These are phyloP conservation scores for Emergomyces pasteurianus DNA, from an alignment of 2,329 filamentous ascomycete species.

Conservation along the genomic window DNA sequence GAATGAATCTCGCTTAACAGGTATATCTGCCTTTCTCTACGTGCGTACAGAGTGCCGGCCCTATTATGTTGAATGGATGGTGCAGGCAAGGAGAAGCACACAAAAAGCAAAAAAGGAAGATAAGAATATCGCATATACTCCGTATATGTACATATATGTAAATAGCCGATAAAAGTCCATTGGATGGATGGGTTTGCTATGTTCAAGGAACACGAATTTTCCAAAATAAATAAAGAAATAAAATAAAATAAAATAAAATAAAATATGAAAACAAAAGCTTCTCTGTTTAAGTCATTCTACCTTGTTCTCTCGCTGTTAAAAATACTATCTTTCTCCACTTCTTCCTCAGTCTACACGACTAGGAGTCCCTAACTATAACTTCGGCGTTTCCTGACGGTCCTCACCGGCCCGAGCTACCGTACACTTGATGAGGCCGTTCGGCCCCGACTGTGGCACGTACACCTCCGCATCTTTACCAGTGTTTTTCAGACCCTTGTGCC, in stretches of 20 bases:
- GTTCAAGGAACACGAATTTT: too few relatives aligned
- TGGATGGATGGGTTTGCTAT: too few relatives aligned
- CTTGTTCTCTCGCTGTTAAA: too few relatives aligned
- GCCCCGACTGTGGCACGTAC: constrained; percentile 81
- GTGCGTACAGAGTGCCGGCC: too few relatives aligned
- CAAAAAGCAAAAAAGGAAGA: background rate
- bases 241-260: too few relatives aligned
- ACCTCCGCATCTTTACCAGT: constrained; percentile 92
- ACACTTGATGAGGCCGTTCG: constrained; percentile 93
- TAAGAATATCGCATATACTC: background rate
- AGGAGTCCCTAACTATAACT: too few relatives aligned
- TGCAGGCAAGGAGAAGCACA: background rate
- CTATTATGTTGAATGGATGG: background rate
- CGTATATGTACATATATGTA: background rate
- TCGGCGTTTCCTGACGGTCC: constrained; percentile 4
- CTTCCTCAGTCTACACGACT: too few relatives aligned
- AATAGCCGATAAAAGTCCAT: background rate
- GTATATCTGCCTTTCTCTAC: background rate
- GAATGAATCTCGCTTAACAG: too few relatives aligned
- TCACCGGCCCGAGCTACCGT: constrained; percentile 46
- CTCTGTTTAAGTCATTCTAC: too few relatives aligned
- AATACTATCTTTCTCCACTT: too few relatives aligned
- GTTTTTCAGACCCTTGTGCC: constrained; percentile 93
- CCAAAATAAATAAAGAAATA: too few relatives aligned
- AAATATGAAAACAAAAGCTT: too few relatives aligned